phyloP scores from a whole-genome alignment of 805 yeast genomes.

The Wickerhamiella slavikovae region DNA sequence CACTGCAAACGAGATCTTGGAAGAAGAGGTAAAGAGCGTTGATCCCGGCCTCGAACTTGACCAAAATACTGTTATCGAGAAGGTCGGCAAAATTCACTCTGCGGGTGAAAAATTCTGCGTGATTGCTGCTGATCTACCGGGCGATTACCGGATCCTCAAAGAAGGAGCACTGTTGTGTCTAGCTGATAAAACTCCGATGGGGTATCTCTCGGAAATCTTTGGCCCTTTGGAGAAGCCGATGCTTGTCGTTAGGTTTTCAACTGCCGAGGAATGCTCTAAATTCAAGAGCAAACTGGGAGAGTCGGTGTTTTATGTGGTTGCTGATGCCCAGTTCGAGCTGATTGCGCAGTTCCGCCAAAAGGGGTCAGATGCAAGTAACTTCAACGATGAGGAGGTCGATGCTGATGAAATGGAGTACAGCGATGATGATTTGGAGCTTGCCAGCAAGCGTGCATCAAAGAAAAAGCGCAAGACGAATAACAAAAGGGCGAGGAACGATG shows the following conservation, averaged over 20 bases:
- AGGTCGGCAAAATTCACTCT: slow-evolving; percentile 46
- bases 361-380: slow-evolving; percentile 90
- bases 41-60: slow-evolving; percentile 47
- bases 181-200: slow-evolving; percentile 47
- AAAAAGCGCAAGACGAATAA: slow-evolving; percentile 28
- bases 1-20: slow-evolving; percentile 57
- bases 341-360: slow-evolving; percentile 55
- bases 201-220: slow-evolving; percentile 70
- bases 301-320: slow-evolving; percentile 56
- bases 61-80: slow-evolving; percentile 43
- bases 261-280: slow-evolving; percentile 27
- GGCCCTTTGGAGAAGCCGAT: slow-evolving; percentile 71
- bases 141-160: slow-evolving; percentile 63
- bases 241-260: slow-evolving; percentile 50
- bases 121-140: slow-evolving; percentile 53
- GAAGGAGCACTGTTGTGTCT: slow-evolving; percentile 57
- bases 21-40: slow-evolving; percentile 44
- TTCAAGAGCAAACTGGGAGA: slow-evolving; percentile 30
- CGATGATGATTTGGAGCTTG: slow-evolving; percentile 79
- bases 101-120: slow-evolving; percentile 55
- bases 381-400: slow-evolving; percentile 84
- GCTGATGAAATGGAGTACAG: slow-evolving; percentile 88
- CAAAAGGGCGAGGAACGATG: slow-evolving; percentile 2
- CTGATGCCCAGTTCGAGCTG: slow-evolving; percentile 56
- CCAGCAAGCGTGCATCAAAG: slow-evolving; percentile 42